Evolutionary conservation across 352 stramenopile genomes (phyloP), one percentile per base, ranked within the genome.

Genomic region (Phytophthora rubi): DNA sequence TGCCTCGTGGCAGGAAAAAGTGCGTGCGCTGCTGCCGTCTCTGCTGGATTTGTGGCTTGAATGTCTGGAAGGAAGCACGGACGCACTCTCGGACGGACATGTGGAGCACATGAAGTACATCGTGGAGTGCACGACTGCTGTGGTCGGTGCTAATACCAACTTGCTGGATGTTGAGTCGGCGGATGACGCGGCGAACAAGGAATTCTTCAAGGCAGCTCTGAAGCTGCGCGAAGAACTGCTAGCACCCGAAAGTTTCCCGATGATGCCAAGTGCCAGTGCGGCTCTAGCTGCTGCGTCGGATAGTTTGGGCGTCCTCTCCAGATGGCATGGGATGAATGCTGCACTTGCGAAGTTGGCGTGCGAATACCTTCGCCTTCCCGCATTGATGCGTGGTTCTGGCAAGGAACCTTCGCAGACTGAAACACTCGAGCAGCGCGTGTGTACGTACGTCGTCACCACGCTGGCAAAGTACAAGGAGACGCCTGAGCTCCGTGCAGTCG

Each of bases 21-120:
- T 86, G 12, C 75, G 80, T 1, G 61, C 77, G 16, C 58, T 95
- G 37, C 60, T 95, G 18, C 71, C 76, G 10, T 76, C 83, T 12
- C 64, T 95, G 33, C 67, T 93, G 1, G 82, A 92, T 39, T 75
- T 95, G 54, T 95, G 88, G 88, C 73, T 95, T 12, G 86, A 94
- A 55, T 92, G 81, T 47, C 30, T 86, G 0, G 85, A 92, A 21
- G 80, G 76, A 32, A 83, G 85, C 18, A 67, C 59, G 0, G 86
- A 94, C 30, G 71, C 76, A 10, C 73, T 93, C 1, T 80, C 79
- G 13, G 81, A 92, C n/a, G 72, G 83, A 9, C 84, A 86, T 47
- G 55, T 93, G 12, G 81, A 92, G 67, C 83, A 92, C 73, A 85
- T 95, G 76, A 80, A 89, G 65, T 85, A 86, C 53, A 86, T 94